Percentiles rank a stretch among this genome's conserved stretches.
Conservation (phyloP, 164 flowering plant genomes). For the Berberis vulgaris region DNA sequence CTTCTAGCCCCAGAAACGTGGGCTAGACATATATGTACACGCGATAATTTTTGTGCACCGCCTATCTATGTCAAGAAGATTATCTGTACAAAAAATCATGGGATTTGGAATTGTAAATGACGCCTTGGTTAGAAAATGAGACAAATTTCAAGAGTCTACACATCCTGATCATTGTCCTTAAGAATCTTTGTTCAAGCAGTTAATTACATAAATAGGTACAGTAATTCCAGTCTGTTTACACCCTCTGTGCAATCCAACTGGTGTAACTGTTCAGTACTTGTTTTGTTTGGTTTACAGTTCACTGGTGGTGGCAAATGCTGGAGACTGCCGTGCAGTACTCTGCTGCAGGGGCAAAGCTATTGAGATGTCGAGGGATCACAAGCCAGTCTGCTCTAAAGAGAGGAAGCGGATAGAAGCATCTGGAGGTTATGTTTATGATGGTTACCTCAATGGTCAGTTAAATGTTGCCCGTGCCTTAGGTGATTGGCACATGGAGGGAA, state of each 20-base stretch:
- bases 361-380: constrained; percentile 94
- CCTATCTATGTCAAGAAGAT: no score
- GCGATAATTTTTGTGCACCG: no score
- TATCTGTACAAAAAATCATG: no score
- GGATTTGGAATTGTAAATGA: no score
- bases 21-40: no score
- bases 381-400: constrained; percentile 60
- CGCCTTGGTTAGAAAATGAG: no score
- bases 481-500: constrained; percentile 94
- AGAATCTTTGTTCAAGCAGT: no score
- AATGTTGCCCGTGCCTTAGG: constrained; percentile 93
- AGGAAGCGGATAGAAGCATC: constrained; percentile 71
- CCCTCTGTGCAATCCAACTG: neutral
- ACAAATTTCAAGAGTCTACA: no score
- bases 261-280: neutral
- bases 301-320: constrained; percentile 92
- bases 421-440: constrained; percentile 79
- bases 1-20: no score
- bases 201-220: neutral
- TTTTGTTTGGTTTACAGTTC: constrained; percentile 32
- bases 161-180: no score
- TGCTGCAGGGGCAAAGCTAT: constrained; percentile 89
- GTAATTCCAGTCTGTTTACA: neutral
- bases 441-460: constrained; percentile 85
- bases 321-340: constrained; percentile 95